phyloP scores from a whole-genome alignment of 2,329 filamentous ascomycete species.

The Geosmithia putterillii region DNA sequence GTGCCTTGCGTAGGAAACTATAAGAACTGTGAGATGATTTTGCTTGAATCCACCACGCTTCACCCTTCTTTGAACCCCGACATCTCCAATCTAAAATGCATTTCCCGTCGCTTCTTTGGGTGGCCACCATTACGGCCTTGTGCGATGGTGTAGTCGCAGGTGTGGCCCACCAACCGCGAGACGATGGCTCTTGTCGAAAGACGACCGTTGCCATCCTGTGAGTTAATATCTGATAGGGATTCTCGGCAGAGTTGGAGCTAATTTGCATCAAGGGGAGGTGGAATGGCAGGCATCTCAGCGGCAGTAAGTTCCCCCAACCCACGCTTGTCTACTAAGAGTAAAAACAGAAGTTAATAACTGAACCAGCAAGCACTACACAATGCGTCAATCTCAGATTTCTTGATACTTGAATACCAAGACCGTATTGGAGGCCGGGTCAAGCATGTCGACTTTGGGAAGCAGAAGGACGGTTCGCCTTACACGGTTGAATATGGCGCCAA shows the following conservation, averaged over 20 bases:
- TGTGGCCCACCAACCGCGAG: neutral
- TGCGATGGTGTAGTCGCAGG: neutral
- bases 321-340: neutral
- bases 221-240: neutral
- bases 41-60: neutral
- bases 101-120: neutral
- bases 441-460: slow-evolving; percentile 43
- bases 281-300: neutral
- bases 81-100: neutral
- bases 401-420: slow-evolving; percentile 52
- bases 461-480: slow-evolving; percentile 36
- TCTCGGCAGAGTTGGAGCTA: neutral
- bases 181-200: neutral
- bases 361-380: slow-evolving; percentile 42
- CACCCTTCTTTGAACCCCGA: neutral
- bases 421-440: slow-evolving; percentile 49
- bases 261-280: neutral
- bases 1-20: neutral
- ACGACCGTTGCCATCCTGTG: neutral
- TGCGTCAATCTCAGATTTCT: slow-evolving; percentile 47
- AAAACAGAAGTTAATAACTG: neutral
- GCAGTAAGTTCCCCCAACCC: neutral
- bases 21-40: neutral
- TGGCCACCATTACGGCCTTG: neutral
- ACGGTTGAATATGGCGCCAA: slow-evolving; percentile 55